phyloP scores from a whole-genome alignment of 2,329 filamentous ascomycete genomes.

The Fusarium ambrosium region DNA sequence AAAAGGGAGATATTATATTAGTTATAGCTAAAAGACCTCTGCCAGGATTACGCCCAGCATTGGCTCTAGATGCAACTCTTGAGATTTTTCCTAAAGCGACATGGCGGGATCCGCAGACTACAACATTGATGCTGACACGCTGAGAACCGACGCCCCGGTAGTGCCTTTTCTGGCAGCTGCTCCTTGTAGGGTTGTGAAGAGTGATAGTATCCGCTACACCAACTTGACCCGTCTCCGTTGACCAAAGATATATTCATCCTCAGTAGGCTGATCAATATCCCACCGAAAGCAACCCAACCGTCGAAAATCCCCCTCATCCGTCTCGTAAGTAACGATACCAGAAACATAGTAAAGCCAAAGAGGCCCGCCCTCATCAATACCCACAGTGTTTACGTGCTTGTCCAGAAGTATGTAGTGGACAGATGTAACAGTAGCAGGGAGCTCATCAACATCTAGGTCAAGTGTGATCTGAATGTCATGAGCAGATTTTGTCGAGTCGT shows the following conservation, averaged over 20 bases:
- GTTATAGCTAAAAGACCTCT: too few relatives aligned
- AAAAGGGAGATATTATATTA: too few relatives aligned
- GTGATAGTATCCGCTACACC: neutral
- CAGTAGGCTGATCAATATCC: neutral
- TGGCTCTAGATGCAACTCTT: neutral
- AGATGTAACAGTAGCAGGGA: neutral
- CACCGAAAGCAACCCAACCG: neutral
- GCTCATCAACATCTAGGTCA: neutral
- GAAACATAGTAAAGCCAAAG: neutral
- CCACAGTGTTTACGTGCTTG: too few relatives aligned
- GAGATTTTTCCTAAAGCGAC: neutral
- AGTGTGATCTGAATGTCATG: neutral
- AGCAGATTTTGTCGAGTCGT: neutral
- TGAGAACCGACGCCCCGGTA: neutral
- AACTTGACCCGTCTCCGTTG: neutral
- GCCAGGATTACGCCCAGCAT: neutral
- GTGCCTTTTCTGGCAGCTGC: neutral
- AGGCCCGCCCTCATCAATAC: neutral
- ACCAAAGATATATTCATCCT: constrained; percentile 1
- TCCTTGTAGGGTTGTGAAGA: neutral
- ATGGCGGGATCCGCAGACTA: neutral
- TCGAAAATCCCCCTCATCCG: neutral
- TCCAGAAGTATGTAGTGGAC: neutral
- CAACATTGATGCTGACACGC: neutral
- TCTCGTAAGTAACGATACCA: neutral